These are phyloP conservation scores for Calonectria fujianensis DNA, from an alignment of 2,329 filamentous ascomycete genomes.

Conservation along the genomic window DNA sequence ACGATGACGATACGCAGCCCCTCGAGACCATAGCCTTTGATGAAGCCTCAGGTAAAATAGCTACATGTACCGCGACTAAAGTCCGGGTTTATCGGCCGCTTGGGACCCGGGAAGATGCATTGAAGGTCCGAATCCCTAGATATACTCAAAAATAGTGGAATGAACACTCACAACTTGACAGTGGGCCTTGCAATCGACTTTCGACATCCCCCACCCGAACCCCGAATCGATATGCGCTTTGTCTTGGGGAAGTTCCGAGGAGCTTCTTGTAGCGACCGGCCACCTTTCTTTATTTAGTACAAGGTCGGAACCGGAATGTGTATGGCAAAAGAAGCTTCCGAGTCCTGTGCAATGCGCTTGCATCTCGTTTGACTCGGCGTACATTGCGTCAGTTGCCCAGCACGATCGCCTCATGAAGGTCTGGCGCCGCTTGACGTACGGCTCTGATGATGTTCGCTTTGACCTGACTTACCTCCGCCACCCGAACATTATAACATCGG, in stretches of 20 bases:
- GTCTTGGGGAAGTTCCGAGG: constrained; percentile 91
- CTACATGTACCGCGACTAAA: constrained; percentile 79
- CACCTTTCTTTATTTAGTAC: constrained; percentile 81
- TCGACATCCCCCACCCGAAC: constrained; percentile 64
- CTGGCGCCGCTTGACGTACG: constrained; percentile 92
- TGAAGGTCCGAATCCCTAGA: constrained; percentile 76
- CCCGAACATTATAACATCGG: constrained; percentile 83
- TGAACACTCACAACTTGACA: constrained; percentile 59
- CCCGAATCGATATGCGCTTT: constrained; percentile 68
- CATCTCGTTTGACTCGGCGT: constrained; percentile 90
- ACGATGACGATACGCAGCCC: constrained; percentile 83
- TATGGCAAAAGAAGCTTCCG: constrained; percentile 86
- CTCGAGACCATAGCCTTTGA: constrained; percentile 88
- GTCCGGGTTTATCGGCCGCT: constrained; percentile 88
- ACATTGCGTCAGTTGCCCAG: constrained; percentile 87
- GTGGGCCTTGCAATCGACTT: constrained; percentile 80
- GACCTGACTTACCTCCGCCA: constrained; percentile 95
- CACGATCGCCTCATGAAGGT: constrained; percentile 92
- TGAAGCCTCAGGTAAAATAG: constrained; percentile 89
- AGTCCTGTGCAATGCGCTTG: constrained; percentile 83
- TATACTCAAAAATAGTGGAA: constrained; percentile 21
- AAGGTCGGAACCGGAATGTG: constrained; percentile 68
- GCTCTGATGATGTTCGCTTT: constrained; percentile 88
- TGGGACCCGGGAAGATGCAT: constrained; percentile 79
- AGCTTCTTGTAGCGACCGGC: constrained; percentile 86